A percentile compares a stretch with the other conserved stretches of the same genome.
phyloP scores from a whole-genome alignment of 805 yeast species.

The Wickerhamiella slavikovae region DNA sequence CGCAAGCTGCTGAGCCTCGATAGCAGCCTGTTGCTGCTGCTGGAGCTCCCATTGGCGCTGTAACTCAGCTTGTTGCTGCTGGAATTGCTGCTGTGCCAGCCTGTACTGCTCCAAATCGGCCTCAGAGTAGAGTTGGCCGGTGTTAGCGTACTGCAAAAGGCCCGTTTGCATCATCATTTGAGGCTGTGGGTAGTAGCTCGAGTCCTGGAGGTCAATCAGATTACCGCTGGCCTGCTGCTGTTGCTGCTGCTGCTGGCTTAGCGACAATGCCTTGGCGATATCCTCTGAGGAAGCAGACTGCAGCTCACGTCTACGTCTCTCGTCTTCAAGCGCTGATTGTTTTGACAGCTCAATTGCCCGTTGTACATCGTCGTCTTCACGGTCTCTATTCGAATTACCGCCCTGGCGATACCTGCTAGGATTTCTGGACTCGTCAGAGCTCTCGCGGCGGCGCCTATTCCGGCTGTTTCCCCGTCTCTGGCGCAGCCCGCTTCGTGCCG shows the following conservation, averaged over 20 bases:
- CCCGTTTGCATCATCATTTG: constrained; percentile 13
- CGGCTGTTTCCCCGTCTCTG: constrained; percentile 8
- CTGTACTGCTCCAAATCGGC: constrained; percentile 13
- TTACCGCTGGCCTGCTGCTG: constrained; percentile 18
- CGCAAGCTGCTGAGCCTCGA: background rate
- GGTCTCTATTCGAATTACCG: constrained; percentile 17
- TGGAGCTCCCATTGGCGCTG: constrained; percentile 10
- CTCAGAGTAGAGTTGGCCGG: constrained; percentile 3
- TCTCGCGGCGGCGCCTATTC: constrained; percentile 1
- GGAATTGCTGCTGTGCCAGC: constrained; percentile 6
- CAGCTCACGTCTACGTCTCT: constrained; percentile 22
- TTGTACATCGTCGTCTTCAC: constrained; percentile 51
- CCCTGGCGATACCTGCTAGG: constrained; percentile 10
- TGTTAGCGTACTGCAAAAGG: constrained; percentile 17
- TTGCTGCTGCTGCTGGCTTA: constrained; percentile 30
- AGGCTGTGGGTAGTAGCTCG: constrained; percentile 7
- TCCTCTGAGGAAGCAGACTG: constrained; percentile 35
- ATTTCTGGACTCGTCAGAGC: background rate
- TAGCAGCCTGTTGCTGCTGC: constrained; percentile 10
- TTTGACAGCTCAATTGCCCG: constrained; percentile 64
- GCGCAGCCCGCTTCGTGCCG: constrained; percentile 34
- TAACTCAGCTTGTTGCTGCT: constrained; percentile 13
- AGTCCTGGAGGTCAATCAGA: constrained; percentile 7
- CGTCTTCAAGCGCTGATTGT: constrained; percentile 70
- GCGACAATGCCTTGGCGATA: constrained; percentile 43